Base-by-base conservation (phyloP, 2,329 filamentous ascomycete genomes). In the Knoxdaviesia proteae region DNA sequence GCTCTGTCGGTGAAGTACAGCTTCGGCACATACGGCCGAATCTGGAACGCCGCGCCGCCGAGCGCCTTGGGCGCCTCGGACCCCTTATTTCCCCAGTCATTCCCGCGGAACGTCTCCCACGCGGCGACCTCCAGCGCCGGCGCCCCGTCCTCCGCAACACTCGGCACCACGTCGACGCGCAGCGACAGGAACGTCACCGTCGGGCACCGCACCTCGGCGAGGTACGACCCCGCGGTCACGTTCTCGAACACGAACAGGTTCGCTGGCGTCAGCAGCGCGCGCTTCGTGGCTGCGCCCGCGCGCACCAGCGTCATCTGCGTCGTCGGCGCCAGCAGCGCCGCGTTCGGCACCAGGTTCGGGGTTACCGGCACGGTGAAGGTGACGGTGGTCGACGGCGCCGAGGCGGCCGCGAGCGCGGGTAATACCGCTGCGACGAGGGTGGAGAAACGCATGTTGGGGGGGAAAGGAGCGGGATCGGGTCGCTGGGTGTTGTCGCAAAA, bases 81-180 rank as follows among this genome's bases (percentile, higher is more conserved):
- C 20, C 87, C 88, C 54, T 76, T 80, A 56, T 94, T 92, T 11
- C 68, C 75, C 86, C 88, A 94, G 51, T 90, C 82, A 52, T 93
- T 88, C 0, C 84, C 86, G 40, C 84, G 68, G 56, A 78, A 93
- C 31, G 84, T 93, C 64, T 88, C 82, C 79, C 82, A 90, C 32
- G 77, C 77, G 37, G 68, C 61, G 3, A 84, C 65, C 8, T 45
- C 57, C 36, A 77, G 92, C 31, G 84, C 93, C 64, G 87, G 80
- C 77, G 81, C 88, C 29, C 76, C 76, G 37, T 67, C 61, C 3
- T 84, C 65, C 50, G 61, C 56, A 29, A 59, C 55, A 35, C 61
- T 58, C 42, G 49, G 51, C 3, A 53, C 50, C 11, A 90, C 71
- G 54, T 96, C 90, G 32, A 96, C 71, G 38, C 88, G 70, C 57